A percentile compares a stretch with the other conserved stretches of the same genome.
Evolutionary conservation across 1,139 yeast species (phyloP).

Genomic region (Pneumocystis oryctolagi): DNA sequence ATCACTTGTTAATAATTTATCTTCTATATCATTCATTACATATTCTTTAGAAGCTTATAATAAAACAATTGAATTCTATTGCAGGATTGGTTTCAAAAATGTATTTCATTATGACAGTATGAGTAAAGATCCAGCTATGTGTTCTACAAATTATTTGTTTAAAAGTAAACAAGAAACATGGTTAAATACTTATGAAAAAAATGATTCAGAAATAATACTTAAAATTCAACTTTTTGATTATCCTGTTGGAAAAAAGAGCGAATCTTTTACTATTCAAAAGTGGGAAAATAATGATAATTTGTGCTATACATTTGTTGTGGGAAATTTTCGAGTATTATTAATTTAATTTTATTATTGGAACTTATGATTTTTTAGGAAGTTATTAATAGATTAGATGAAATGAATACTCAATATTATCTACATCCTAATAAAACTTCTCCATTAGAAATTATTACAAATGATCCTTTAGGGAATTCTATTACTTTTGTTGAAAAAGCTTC

Average conservation of each 20-base stretch:
- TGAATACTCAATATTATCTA: neutral
- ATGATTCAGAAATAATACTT: constrained; percentile 21
- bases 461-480: constrained; percentile 45
- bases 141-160: constrained; percentile 20
- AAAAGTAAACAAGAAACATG: constrained; percentile 33
- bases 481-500: constrained; percentile 36
- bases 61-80: constrained; percentile 17
- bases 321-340: constrained; percentile 12
- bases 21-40: neutral
- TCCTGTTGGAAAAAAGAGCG: neutral
- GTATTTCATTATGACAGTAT: constrained; percentile 11
- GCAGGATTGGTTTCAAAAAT: constrained; percentile 16
- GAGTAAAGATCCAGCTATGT: constrained; percentile 20
- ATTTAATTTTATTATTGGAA: constrained; percentile 7
- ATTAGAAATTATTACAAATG: constrained; percentile 36
- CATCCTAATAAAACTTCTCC: constrained; percentile 18
- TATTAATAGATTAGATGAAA: constrained; percentile 24
- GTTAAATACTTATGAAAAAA: constrained; percentile 37
- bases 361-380: constrained; percentile 19
- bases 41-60: constrained; percentile 4
- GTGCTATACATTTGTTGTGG: constrained; percentile 15
- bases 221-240: constrained; percentile 21
- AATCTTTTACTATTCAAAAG: neutral
- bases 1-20: neutral
- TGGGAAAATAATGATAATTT: neutral